phyloP scores from a whole-genome alignment of 2,329 filamentous ascomycete genomes.

The Alternaria sp. region DNA sequence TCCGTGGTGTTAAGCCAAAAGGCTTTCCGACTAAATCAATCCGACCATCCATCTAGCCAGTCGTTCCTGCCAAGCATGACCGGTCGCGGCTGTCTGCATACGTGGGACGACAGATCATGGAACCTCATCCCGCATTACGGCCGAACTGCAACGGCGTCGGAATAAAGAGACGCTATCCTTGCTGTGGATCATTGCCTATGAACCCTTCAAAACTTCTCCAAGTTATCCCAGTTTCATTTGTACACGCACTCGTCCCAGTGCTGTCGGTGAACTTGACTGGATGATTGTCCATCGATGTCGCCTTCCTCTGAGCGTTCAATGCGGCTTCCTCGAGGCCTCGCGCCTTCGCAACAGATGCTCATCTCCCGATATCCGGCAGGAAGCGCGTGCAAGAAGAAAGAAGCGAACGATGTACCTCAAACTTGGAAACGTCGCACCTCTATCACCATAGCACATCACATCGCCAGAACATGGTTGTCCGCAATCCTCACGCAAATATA shows the following conservation, averaged over 20 bases:
- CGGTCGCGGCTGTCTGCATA: background rate
- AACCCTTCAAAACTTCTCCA: background rate
- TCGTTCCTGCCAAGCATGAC: background rate
- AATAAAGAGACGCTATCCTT: background rate
- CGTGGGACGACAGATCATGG: background rate
- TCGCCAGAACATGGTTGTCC: background rate
- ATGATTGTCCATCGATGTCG: background rate
- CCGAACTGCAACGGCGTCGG: background rate
- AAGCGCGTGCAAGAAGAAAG: background rate
- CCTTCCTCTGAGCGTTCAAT: background rate
- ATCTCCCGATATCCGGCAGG: background rate
- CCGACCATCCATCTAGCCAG: background rate
- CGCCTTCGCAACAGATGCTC: background rate
- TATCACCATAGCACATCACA: background rate
- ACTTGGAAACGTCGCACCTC: background rate
- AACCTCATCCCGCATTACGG: background rate
- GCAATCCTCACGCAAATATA: background rate
- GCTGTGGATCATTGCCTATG: background rate
- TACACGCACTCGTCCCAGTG: background rate
- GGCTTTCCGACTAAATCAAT: background rate
- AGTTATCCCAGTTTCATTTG: background rate
- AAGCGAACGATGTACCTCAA: background rate
- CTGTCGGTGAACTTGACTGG: background rate
- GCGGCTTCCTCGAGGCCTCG: background rate
- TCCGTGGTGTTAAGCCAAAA: background rate